These are phyloP conservation scores for Saccharomyces eubayanus DNA, from an alignment of 805 yeast species.

Conservation along the genomic window DNA sequence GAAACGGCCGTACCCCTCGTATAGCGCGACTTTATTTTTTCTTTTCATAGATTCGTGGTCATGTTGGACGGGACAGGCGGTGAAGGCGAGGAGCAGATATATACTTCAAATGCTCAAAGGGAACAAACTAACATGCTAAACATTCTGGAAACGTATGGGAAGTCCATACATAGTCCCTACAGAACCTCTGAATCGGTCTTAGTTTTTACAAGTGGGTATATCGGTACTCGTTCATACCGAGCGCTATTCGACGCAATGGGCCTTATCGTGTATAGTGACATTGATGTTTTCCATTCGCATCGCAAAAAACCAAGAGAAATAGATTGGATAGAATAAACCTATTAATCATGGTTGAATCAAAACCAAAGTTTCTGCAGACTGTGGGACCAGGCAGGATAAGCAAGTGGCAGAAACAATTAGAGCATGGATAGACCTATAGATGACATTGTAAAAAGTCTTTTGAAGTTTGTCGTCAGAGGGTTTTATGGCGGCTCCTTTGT, in stretches of 20 bases:
- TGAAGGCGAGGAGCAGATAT: neutral
- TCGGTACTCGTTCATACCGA: too few species aligned
- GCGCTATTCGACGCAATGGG: too few species aligned
- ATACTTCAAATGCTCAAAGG: too few species aligned
- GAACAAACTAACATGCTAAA: too few species aligned
- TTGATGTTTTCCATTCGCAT: too few species aligned
- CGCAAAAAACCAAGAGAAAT: too few species aligned
- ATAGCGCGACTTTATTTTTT: neutral
- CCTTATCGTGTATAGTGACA: too few species aligned
- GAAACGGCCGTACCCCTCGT: neutral
- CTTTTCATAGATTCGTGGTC: neutral
- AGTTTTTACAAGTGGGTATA: too few species aligned
- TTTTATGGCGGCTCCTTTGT: slow-evolving; percentile 82
- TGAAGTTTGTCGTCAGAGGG: slow-evolving; percentile 76
- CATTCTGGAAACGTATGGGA: too few species aligned
- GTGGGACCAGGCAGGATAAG: neutral
- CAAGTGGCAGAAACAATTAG: neutral
- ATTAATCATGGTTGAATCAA: neutral
- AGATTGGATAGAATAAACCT: neutral
- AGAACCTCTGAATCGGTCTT: too few species aligned
- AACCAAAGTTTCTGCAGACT: neutral
- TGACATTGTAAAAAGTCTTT: slow-evolving; percentile 37
- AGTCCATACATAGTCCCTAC: too few species aligned
- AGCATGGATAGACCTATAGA: slow-evolving; percentile 34
- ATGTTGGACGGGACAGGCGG: neutral